Base-by-base conservation (phyloP, 352 stramenopile species). In the Paralagenidium karlingii region DNA sequence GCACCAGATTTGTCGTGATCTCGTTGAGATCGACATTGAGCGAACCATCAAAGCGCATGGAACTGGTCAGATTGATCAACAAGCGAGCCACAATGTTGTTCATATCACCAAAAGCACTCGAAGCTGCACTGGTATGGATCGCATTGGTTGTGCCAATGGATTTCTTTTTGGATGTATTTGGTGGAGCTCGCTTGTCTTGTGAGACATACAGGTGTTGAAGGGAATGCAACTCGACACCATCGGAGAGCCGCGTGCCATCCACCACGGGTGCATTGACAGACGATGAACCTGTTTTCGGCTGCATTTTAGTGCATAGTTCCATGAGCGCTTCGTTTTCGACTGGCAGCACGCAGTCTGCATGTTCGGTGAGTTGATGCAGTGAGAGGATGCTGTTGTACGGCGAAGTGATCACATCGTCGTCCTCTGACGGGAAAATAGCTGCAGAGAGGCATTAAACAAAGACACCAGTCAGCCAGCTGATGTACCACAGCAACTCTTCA, bases 1-100 rank as follows among this genome's bases (percentile, higher is more conserved):
- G 95, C 28, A 99, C 95, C 58, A 99, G 76, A 69, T 99, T 99
- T 48, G 94, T 99, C 59, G 97, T 95, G 75, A 99, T 98, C 68
- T 99, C 94, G 47, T 94, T 99, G 41, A 99, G 69, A 78, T 99
- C 96, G 34, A 99, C 93, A 60, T 99, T 99, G 34, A 99, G 61
- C 21, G 89, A 91, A 37, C 95, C 95, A 62, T 98, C 88, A 60
- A 99, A 99, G 49, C 96, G 92, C 58, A 99, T 95, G 8, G 89
- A 98, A 40, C 94, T 96, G n/a, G 96, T 99, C 38, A 99, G 60
- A n/a, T 96, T 97, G 22, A 87, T 98, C 47, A 99, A 85, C 11
- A 98, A 70, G 40, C 96, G 83, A 12, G 95, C 94, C 47, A 99
- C 95, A 27, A 99, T 86, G 43, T 94, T 79, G 74, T 99, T 99